Percentiles rank a stretch among this genome's conserved stretches.
phyloP scores from a whole-genome alignment of 2,329 filamentous ascomycete genomes.

The Trichoderma gracile region DNA sequence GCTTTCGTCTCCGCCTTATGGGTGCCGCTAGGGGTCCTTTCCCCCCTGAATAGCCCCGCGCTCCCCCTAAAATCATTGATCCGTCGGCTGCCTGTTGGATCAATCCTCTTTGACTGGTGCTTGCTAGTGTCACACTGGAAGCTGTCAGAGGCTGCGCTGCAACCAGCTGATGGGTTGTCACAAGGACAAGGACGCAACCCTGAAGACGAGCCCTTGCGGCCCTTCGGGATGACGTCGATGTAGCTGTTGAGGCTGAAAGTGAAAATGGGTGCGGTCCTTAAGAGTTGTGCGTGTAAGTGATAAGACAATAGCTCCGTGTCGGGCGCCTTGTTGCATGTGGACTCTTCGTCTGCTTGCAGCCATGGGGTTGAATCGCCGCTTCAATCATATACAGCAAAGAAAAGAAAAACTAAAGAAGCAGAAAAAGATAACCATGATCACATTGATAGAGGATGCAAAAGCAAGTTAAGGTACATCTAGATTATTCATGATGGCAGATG shows the following conservation, averaged over 20 bases:
- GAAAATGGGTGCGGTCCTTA: background rate
- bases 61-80: background rate
- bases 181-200: slow-evolving; percentile 6
- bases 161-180: slow-evolving; percentile 10
- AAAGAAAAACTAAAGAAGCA: too few species aligned
- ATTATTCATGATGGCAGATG: too few species aligned
- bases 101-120: background rate
- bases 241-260: background rate
- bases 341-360: too few species aligned
- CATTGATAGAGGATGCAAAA: too few species aligned
- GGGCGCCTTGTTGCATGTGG: background rate
- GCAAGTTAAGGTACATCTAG: too few species aligned
- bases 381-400: too few species aligned
- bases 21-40: slow-evolving; percentile 9
- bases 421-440: too few species aligned
- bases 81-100: background rate
- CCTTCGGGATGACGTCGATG: background rate
- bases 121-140: slow-evolving; percentile 12
- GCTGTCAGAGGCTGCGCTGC: slow-evolving; percentile 4
- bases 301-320: too few species aligned
- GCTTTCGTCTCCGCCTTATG: slow-evolving; percentile 13
- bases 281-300: too few species aligned
- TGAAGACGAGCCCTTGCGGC: background rate
- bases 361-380: background rate
- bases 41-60: background rate